Conservation (phyloP, 495 filamentous ascomycete genomes). For the Penicillium parvum region DNA sequence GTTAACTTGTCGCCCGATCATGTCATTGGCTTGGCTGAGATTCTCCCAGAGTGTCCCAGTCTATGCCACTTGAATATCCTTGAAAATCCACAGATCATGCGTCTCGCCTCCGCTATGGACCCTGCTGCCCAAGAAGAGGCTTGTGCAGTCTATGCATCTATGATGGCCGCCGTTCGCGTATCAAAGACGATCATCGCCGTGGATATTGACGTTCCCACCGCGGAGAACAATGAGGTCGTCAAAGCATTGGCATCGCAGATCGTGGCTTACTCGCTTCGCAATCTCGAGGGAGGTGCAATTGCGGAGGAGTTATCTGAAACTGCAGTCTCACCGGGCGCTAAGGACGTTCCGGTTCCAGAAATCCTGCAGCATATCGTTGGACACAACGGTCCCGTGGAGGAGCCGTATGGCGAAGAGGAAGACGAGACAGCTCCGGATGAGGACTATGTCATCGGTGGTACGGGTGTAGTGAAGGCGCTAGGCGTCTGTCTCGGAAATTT, state of each 20-base stretch:
- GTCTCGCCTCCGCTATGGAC: slow-evolving; percentile 61
- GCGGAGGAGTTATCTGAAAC: slow-evolving; percentile 41
- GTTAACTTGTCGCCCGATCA: slow-evolving; percentile 83
- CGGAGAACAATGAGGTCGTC: slow-evolving; percentile 78
- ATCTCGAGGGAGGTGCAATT: slow-evolving; percentile 66
- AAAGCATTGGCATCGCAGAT: slow-evolving; percentile 91
- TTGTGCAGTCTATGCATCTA: slow-evolving; percentile 85
- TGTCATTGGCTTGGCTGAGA: slow-evolving; percentile 82
- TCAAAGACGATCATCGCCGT: slow-evolving; percentile 80
- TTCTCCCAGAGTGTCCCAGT: slow-evolving; percentile 77
- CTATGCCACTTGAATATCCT: slow-evolving; percentile 85
- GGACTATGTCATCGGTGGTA: slow-evolving; percentile 93
- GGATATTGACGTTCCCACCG: slow-evolving; percentile 82
- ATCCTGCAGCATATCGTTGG: slow-evolving; percentile 66
- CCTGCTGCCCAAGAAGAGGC: slow-evolving; percentile 84
- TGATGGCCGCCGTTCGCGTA: slow-evolving; percentile 83
- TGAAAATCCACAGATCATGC: slow-evolving; percentile 70
- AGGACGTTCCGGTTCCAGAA: slow-evolving; percentile 53
- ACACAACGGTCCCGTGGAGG: slow-evolving; percentile 28
- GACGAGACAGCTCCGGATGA: slow-evolving; percentile 77
- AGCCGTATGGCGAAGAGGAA: slow-evolving; percentile 51
- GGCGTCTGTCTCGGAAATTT: slow-evolving; percentile 80
- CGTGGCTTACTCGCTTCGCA: slow-evolving; percentile 86
- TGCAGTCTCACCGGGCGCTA: slow-evolving; percentile 29
- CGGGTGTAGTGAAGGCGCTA: slow-evolving; percentile 89